Base-by-base conservation (phyloP, 805 yeast species). In the Wickerhamiella dianesei region DNA sequence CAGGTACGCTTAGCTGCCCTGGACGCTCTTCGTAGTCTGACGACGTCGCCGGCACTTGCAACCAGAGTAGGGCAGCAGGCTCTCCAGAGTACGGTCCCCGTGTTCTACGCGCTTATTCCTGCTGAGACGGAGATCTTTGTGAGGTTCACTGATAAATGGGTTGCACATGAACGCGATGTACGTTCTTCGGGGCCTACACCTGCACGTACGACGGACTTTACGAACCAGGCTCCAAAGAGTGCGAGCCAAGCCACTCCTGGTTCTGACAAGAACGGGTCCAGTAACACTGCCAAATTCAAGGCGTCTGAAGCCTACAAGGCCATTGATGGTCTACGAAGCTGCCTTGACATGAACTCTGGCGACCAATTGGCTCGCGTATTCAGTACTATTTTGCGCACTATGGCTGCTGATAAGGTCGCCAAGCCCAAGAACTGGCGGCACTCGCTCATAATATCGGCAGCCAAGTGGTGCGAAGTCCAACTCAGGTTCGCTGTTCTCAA, bases 401-500 rank as follows among this genome's bases (percentile, higher is more conserved):
- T 50, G 51, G 51, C 41, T 46, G 18, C 42, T 32, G 4, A 17
- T 25, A 17, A 14, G n/a, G n/a, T 18, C n/a, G 16, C 5, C 12
- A 41, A 37, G 19, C 53, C 57, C 6, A 44, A 49, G 37, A 48
- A 53, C 4, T 81, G 88, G 88, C 68, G 75, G 2, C 67, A 72
- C 22, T 62, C 69, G 8, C 66, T 88, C 42, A 64, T 84, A 35
- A 80, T 79, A 51, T 67, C 77, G 51, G 73, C 84, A 48, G 77
- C 87, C 5, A 73, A 75, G 37, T 85, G 88, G 75, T 75, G 85
- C 8, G 96, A 86, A 0, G 92, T 79, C 36, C 95, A 78, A 59
- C 70, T 77, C 53, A 69, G 95, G 52, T 85, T 82, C 64, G 66
- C 77, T 22, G 71, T 82, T 2, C 67, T 84, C 40, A 60, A 75